A percentile compares a stretch with the other conserved stretches of the same genome.
Evolutionary conservation across 768 basidiomycete genomes (phyloP).

Genomic region (Amanita polypyramis): DNA sequence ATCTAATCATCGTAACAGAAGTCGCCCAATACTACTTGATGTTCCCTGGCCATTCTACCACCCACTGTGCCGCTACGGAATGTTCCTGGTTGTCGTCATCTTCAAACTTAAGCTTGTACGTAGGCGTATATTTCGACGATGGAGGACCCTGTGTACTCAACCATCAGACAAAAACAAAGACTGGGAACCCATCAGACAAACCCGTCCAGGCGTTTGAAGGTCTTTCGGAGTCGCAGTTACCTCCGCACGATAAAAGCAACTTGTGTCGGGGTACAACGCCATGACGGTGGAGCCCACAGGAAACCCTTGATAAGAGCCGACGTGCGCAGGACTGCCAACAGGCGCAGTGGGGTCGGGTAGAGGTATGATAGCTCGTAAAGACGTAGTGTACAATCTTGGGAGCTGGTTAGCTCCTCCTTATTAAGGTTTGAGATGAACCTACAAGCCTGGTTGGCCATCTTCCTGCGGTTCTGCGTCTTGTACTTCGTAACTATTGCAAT

Average conservation of each 20-base stretch:
- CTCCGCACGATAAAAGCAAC: slow-evolving; percentile 83
- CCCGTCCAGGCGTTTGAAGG: slow-evolving; percentile 24
- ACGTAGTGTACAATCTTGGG: slow-evolving; percentile 56
- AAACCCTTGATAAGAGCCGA: slow-evolving; percentile 64
- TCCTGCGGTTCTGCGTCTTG: slow-evolving; percentile 81
- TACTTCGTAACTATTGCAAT: slow-evolving; percentile 59
- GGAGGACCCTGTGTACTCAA: slow-evolving; percentile 16
- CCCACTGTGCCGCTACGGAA: slow-evolving; percentile 63
- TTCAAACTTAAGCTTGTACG: slow-evolving; percentile 79
- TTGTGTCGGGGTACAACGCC: slow-evolving; percentile 87
- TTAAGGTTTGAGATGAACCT: slow-evolving; percentile 13
- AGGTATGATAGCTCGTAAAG: slow-evolving; percentile 63
- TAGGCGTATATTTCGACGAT: slow-evolving; percentile 39
- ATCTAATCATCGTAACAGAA: not conserved
- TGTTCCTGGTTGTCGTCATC: slow-evolving; percentile 84
- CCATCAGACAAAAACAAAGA: not conserved
- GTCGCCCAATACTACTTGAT: slow-evolving; percentile 6
- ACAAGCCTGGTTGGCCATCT: slow-evolving; percentile 62
- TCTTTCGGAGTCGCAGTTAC: slow-evolving; percentile 60
- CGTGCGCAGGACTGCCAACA: slow-evolving; percentile 49
- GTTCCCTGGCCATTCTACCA: slow-evolving; percentile 68
- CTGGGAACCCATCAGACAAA: not conserved
- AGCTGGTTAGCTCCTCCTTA: not conserved
- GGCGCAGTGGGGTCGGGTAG: slow-evolving; percentile 63
- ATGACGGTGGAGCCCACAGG: slow-evolving; percentile 63